Evolutionary conservation across 306 rosid genomes (phyloP).

Genomic region (Hylodesmum podocarpum): DNA sequence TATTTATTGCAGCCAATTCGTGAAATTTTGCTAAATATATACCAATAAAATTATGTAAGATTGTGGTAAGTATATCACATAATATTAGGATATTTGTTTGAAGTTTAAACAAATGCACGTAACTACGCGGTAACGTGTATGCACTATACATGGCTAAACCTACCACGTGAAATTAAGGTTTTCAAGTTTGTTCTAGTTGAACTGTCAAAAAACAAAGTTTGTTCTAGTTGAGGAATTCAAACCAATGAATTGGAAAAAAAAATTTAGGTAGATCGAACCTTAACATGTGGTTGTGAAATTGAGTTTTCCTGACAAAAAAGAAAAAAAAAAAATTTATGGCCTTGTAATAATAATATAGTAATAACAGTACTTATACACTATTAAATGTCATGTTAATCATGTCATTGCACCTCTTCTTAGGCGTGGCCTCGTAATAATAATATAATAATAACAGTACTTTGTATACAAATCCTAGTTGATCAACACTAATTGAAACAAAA

Average conservation of each 20-base stretch:
- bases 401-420: not conserved
- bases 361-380: no score
- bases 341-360: no score
- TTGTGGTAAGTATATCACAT: not conserved
- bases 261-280: not conserved
- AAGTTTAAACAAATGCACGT: not conserved
- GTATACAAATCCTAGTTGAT: not conserved
- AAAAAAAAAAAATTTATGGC: not conserved
- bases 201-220: no score
- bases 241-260: not conserved
- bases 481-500: no score
- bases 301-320: not conserved
- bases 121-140: not conserved
- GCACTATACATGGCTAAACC: not conserved
- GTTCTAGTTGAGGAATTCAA: not conserved
- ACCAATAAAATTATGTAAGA: not conserved
- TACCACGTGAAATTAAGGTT: slow-evolving; percentile 16
- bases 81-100: not conserved
- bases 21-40: not conserved
- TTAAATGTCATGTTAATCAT: not conserved
- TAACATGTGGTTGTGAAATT: not conserved
- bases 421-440: not conserved
- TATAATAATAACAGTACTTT: not conserved
- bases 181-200: not conserved
- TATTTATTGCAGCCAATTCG: not conserved